Evolutionary conservation across 1,139 yeast species (phyloP).

Genomic region (Scheffersomyces titani): DNA sequence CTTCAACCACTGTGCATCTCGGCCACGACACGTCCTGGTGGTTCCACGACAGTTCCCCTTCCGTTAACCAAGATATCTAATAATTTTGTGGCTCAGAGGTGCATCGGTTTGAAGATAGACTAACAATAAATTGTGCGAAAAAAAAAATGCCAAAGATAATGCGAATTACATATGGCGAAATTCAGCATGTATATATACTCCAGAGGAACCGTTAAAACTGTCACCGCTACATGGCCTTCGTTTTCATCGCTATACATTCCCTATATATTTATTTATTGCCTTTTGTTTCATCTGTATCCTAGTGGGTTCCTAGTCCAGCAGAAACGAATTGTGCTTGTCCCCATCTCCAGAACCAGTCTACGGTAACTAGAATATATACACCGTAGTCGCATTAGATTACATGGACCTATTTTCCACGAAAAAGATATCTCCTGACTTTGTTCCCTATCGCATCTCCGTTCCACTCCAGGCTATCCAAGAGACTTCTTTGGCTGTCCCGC

Average conservation of each 20-base stretch:
- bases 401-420: not conserved
- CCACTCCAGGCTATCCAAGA: not conserved
- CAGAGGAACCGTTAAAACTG: not conserved
- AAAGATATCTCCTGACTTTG: not conserved
- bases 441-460: not conserved
- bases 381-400: not conserved
- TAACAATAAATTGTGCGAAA: not conserved
- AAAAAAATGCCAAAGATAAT: not conserved
- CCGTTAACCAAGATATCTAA: not conserved
- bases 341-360: not conserved
- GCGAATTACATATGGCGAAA: not conserved
- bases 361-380: not conserved
- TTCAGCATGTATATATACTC: too few relatives aligned
- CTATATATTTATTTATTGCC: not conserved
- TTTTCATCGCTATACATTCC: not conserved
- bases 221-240: not conserved
- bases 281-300: not conserved
- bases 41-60: not conserved
- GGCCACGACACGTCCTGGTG: not conserved
- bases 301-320: not conserved
- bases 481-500: not conserved
- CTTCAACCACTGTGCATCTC: not conserved
- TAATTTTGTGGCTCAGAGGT: not conserved
- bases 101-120: not conserved
- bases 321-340: not conserved